phyloP scores from a whole-genome alignment of 2,329 filamentous ascomycete species.

The Fusarium nisikadoi region DNA sequence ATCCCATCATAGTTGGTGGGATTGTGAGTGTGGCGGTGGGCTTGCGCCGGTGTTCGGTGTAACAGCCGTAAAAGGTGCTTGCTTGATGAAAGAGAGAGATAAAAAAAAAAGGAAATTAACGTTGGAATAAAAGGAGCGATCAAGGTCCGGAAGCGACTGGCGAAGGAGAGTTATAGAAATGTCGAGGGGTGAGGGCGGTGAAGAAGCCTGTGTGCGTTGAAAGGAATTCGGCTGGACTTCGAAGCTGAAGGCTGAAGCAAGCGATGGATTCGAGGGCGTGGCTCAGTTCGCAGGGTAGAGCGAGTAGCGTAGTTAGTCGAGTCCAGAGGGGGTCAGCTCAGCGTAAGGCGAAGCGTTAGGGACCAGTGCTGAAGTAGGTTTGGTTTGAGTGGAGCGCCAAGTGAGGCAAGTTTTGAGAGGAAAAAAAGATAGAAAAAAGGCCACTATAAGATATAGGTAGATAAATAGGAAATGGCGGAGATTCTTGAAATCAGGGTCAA shows the following conservation, averaged over 20 bases:
- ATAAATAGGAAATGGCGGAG: background rate
- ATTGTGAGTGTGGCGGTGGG: constrained; percentile 30
- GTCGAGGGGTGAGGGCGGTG: constrained; percentile 20
- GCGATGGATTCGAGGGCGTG: constrained; percentile 26
- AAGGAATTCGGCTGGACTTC: constrained; percentile 15
- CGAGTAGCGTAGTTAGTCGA: background rate
- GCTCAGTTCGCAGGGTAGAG: constrained; percentile 20
- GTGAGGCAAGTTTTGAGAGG: background rate
- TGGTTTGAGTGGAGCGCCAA: constrained; percentile 20
- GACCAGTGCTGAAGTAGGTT: background rate
- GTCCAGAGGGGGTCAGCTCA: constrained; percentile 13
- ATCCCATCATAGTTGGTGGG: constrained; percentile 36
- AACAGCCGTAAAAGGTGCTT: constrained; percentile 12
- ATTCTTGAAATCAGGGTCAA: background rate
- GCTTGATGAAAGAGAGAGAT: background rate
- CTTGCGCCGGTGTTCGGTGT: constrained; percentile 22
- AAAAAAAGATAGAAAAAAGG: background rate
- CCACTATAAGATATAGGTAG: background rate
- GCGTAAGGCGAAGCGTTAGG: constrained; percentile 31
- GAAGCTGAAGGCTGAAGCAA: constrained; percentile 22
- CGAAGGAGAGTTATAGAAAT: constrained; percentile 16
- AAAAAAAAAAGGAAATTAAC: background rate
- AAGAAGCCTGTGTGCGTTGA: constrained; percentile 19
- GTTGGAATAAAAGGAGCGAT: constrained; percentile 1
- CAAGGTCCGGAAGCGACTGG: constrained; percentile 29